Evolutionary conservation across 2,329 filamentous ascomycete genomes (phyloP), one percentile per base, ranked within the genome.

Genomic region (Fusarium sp.): DNA sequence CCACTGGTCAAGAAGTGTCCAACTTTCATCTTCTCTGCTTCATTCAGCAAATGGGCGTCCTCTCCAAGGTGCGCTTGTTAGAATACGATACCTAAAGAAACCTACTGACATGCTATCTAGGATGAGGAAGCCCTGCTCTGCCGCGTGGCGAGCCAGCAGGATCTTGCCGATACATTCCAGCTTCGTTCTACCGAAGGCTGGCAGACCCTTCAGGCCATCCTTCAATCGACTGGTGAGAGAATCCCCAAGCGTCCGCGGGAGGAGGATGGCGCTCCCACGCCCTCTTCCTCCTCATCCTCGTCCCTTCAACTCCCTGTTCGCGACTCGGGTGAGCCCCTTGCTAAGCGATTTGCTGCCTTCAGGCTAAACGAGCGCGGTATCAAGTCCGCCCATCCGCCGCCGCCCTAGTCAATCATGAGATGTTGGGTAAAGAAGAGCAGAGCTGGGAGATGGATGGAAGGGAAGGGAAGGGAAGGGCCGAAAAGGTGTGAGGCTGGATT

Each of bases 141-240:
- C 80, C 90, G 89, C 70, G 91, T 96, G 49, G 94, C 93, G 24
- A 90, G 88, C 39, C 86, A 87, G 58, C 91, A 94, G 74, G 91
- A 96, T 76, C 84, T 91, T 54, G 86, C 89, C 61, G 91, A 96
- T 69, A 89, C 89, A 59, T 88, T 92, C 74, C 89, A 95, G 74
- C 85, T 99, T 69, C 87, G 93, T 78, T 90, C 92, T 70, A 93
- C 91, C 70, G 85, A 90, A 74, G 95, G 95, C 73, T 99, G 95
- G 95, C 91, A 93, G 77, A 98, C 92, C 58, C 84, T 99, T 74
- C 85, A 94, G 79, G 90, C 91, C 77, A 96, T 99, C 76, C 86
- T 98, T 80, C 88, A 95, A 88, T 91, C 93, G 87, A 93, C 92
- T 85, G 92, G 93, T 96, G 93, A 97, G 91, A 90, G 90, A 87